phyloP scores from a whole-genome alignment of 225 moss, liverwort and hornwort genomes.

The Pseudoscleropodium purum region DNA sequence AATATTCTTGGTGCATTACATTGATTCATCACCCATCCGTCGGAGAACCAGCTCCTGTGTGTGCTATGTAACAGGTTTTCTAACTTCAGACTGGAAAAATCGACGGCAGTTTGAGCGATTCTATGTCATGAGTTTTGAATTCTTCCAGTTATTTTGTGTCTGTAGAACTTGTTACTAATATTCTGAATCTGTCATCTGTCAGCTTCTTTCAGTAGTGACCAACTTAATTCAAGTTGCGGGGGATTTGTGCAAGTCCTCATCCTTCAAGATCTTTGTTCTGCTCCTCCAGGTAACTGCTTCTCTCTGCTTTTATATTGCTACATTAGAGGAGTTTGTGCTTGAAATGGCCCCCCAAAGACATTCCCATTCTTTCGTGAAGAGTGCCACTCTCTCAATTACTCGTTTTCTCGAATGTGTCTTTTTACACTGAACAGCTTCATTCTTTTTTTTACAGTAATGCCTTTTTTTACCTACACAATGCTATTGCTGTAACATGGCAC shows the following conservation, averaged over 20 bases:
- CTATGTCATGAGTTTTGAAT: not conserved
- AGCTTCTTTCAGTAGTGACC: constrained; percentile 76
- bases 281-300: constrained; percentile 44
- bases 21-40: not conserved
- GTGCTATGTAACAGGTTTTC: not conserved
- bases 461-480: not conserved
- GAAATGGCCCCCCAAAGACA: not conserved
- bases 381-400: not conserved
- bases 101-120: not conserved
- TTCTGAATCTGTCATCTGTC: constrained; percentile 13
- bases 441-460: not conserved
- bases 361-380: not conserved
- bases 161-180: not conserved
- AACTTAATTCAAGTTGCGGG: constrained; percentile 65
- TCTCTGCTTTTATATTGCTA: not conserved
- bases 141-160: not conserved
- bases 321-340: not conserved
- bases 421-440: not conserved
- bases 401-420: not conserved
- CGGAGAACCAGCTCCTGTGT: not conserved
- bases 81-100: not conserved
- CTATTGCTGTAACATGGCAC: not conserved
- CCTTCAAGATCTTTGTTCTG: constrained; percentile 62
- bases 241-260: constrained; percentile 42
- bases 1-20: not conserved